A percentile compares a stretch with the other conserved stretches of the same genome.
Conservation (phyloP, 2,329 filamentous ascomycete genomes). For the Cladosporium sp. region DNA sequence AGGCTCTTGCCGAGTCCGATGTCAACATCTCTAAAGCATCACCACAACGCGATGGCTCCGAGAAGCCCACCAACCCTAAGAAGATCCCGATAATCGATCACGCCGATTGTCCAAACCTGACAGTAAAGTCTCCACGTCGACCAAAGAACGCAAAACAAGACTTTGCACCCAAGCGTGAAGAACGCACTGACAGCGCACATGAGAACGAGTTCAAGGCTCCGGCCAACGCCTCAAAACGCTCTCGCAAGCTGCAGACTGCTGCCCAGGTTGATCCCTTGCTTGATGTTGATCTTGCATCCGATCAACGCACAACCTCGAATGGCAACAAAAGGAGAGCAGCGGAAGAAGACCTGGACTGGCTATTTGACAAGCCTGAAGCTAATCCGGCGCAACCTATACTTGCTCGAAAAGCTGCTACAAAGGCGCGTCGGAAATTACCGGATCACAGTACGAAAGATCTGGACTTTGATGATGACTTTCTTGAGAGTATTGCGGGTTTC, state of each 20-base stretch:
- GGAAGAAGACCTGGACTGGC: constrained; percentile 25
- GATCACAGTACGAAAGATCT: constrained; percentile 16
- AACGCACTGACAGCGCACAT: too few relatives aligned
- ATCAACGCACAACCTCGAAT: neutral
- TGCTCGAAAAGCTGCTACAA: neutral
- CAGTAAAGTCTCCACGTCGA: too few relatives aligned
- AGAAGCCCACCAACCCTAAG: too few relatives aligned
- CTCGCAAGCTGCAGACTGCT: neutral
- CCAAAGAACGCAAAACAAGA: too few relatives aligned
- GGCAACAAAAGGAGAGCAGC: neutral
- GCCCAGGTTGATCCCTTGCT: neutral
- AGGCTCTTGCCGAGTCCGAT: constrained; percentile 4
- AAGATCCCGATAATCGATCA: too few relatives aligned
- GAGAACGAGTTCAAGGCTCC: too few relatives aligned
- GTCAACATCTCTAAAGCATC: constrained; percentile 3
- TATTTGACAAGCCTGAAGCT: constrained; percentile 15
- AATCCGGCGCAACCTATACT: neutral
- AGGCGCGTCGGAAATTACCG: neutral
- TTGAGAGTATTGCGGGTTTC: constrained; percentile 24
- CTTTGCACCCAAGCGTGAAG: too few relatives aligned
- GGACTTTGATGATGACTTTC: constrained; percentile 28
- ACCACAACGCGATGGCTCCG: neutral
- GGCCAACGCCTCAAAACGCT: neutral
- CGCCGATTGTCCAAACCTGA: too few relatives aligned
- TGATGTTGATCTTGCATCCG: neutral